A percentile compares a stretch with the other conserved stretches of the same genome.
Evolutionary conservation across 2,329 filamentous ascomycete genomes (phyloP).

Genomic region (Didymella glomerata): DNA sequence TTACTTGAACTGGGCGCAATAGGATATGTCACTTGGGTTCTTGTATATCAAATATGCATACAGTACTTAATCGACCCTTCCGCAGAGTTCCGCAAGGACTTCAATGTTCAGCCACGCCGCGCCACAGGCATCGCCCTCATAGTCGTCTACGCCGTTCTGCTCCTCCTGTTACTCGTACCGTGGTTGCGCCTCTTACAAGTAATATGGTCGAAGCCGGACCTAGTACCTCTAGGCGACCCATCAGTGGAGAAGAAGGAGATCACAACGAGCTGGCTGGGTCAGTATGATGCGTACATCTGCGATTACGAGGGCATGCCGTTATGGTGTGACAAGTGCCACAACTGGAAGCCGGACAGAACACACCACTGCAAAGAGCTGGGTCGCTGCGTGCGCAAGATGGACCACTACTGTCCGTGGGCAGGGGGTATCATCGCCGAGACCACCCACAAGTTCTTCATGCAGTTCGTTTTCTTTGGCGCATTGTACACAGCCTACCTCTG

Average conservation of each 20-base stretch:
- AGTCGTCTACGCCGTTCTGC: slow-evolving; percentile 74
- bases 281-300: slow-evolving; percentile 83
- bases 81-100: slow-evolving; percentile 27
- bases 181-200: slow-evolving; percentile 77
- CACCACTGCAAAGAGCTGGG: slow-evolving; percentile 86
- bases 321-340: slow-evolving; percentile 84
- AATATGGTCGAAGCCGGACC: slow-evolving; percentile 75
- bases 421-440: slow-evolving; percentile 90
- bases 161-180: slow-evolving; percentile 70
- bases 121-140: slow-evolving; percentile 74
- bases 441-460: slow-evolving; percentile 89
- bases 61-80: slow-evolving; percentile 71
- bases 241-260: slow-evolving; percentile 41
- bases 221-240: slow-evolving; percentile 68
- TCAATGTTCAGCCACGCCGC: slow-evolving; percentile 51
- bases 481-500: slow-evolving; percentile 72
- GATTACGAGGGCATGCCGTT: slow-evolving; percentile 79
- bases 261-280: slow-evolving; percentile 68
- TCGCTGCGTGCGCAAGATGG: slow-evolving; percentile 87
- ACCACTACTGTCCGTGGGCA: slow-evolving; percentile 97
- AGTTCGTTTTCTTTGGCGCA: slow-evolving; percentile 79
- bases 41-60: slow-evolving; percentile 69
- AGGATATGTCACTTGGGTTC: slow-evolving; percentile 74
- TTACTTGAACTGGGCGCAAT: slow-evolving; percentile 71
- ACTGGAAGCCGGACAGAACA: slow-evolving; percentile 86